phyloP scores from a whole-genome alignment of 495 filamentous ascomycete species.

The Penicillium antarcticum region DNA sequence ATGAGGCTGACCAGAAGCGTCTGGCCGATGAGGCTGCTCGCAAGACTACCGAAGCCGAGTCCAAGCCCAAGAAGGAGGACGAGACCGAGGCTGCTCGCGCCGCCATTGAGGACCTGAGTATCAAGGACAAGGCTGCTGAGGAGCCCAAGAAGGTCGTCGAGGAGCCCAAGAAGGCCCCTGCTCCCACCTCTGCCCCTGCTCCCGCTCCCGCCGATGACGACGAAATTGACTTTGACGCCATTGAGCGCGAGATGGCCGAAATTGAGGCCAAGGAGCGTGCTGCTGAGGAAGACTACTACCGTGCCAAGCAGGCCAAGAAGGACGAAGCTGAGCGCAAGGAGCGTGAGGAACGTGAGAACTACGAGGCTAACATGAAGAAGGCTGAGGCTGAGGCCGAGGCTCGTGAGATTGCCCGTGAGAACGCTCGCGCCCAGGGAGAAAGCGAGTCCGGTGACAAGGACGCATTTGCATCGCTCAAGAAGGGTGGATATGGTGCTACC shows the following conservation, averaged over 20 bases:
- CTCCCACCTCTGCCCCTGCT: conserved; percentile 29
- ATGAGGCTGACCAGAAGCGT: conserved; percentile 50
- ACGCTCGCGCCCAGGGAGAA: conserved; percentile 38
- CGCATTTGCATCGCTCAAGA: conserved; percentile 56
- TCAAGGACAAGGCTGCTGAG: conserved; percentile 39
- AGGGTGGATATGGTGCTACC: conserved; percentile 42
- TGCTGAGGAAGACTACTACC: conserved; percentile 56
- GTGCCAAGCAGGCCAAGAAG: conserved; percentile 58
- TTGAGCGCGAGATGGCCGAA: conserved; percentile 51
- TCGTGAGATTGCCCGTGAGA: conserved; percentile 50
- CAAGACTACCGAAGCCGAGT: conserved; percentile 46
- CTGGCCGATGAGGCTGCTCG: conserved; percentile 47
- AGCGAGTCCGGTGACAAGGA: conserved; percentile 33
- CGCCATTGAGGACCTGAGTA: conserved; percentile 31
- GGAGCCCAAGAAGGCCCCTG: conserved; percentile 9
- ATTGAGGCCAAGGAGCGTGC: conserved; percentile 59
- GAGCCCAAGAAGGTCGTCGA: conserved; percentile 28
- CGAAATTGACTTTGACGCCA: conserved; percentile 49
- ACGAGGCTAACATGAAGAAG: conserved; percentile 54
- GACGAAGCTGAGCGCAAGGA: conserved; percentile 61
- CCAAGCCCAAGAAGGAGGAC: conserved; percentile 37
- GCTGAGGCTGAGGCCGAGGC: conserved; percentile 57
- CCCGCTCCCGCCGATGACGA: conserved; percentile 40
- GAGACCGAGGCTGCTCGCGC: conserved; percentile 36
- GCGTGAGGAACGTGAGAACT: conserved; percentile 45